Conservation (phyloP, 179 eudicot species). For the Nepenthes alata region DNA sequence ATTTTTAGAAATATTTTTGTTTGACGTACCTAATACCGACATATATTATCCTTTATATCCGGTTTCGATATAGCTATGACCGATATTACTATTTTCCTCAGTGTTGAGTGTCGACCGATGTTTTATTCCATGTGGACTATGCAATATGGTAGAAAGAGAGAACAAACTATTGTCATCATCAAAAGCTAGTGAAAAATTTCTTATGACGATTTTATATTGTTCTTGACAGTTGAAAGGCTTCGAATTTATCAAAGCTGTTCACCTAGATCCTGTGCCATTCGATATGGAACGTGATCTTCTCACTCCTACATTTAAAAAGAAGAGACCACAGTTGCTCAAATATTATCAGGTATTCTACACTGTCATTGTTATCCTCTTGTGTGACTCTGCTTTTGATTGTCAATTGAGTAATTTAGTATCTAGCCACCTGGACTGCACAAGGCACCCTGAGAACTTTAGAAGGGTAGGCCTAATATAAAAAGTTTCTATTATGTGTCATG, state of each 20-base stretch:
- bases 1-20: too few species aligned
- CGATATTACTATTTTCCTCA: too few species aligned
- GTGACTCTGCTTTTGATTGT: too few species aligned
- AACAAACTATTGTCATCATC: too few species aligned
- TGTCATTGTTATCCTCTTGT: too few species aligned
- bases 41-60: too few species aligned
- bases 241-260: conserved; percentile 64
- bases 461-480: neutral
- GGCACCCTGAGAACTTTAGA: neutral
- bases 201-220: neutral
- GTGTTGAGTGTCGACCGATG: too few species aligned
- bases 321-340: conserved; percentile 75
- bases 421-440: neutral
- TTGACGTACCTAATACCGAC: too few species aligned
- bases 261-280: conserved; percentile 70
- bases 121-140: too few species aligned
- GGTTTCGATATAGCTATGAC: too few species aligned
- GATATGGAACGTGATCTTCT: conserved; percentile 86
- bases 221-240: conserved; percentile 76
- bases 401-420: neutral
- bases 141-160: too few species aligned
- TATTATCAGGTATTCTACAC: conserved; percentile 53
- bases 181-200: too few species aligned
- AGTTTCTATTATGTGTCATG: neutral
- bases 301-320: conserved; percentile 86